These are phyloP conservation scores for Calycina marina DNA, from an alignment of 2,329 filamentous ascomycete species.

Conservation along the genomic window DNA sequence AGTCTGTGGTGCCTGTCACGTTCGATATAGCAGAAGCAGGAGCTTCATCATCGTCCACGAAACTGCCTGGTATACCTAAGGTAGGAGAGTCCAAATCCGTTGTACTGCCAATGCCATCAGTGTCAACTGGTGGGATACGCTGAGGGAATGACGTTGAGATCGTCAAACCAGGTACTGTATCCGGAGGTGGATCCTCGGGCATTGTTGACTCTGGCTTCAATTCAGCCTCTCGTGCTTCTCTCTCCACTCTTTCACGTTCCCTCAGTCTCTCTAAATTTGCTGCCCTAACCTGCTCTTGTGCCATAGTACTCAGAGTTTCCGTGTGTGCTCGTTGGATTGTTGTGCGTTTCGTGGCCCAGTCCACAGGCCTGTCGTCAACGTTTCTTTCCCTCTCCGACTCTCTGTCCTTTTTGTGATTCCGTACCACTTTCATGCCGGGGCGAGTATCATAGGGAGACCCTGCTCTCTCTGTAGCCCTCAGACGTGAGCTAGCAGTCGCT, in stretches of 20 bases:
- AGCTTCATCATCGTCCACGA: conserved; percentile 33
- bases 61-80: conserved; percentile 50
- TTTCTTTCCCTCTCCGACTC: conserved; percentile 29
- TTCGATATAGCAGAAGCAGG: conserved; percentile 45
- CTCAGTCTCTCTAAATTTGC: conserved; percentile 25
- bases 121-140: conserved; percentile 3
- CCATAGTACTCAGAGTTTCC: conserved; percentile 63
- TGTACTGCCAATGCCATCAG: conserved; percentile 1
- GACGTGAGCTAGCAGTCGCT: conserved; percentile 55
- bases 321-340: conserved; percentile 76
- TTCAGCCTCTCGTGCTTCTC: conserved; percentile 2
- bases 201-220: conserved; percentile 19
- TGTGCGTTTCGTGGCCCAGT: conserved; percentile 71
- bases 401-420: conserved; percentile 11
- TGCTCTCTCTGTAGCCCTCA: conserved; percentile 40
- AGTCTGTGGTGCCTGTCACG: conserved; percentile 50
- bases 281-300: conserved; percentile 35
- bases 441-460: conserved; percentile 13
- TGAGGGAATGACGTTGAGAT: conserved; percentile 16
- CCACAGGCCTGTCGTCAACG: conserved; percentile 56
- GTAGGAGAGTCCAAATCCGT: conserved; percentile 43
- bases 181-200: conserved; percentile 3
- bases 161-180: conserved; percentile 10
- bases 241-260: conserved; percentile 6
- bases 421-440: conserved; percentile 19